phyloP scores from a whole-genome alignment of 768 basidiomycete genomes.

The Lentinus tigrinus region DNA sequence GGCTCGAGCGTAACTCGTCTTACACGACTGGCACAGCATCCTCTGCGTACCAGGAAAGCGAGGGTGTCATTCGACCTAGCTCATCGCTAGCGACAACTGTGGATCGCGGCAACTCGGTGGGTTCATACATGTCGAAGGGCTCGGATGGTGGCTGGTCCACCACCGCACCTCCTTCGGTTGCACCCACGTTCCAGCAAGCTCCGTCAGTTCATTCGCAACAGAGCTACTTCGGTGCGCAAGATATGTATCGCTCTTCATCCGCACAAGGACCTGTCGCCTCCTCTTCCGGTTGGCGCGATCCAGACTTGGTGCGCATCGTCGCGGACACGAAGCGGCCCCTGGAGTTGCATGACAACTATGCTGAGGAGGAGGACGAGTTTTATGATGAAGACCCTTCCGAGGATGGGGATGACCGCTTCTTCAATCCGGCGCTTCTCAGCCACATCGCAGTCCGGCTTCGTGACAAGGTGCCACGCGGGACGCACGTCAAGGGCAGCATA shows the following conservation, averaged over 20 bases:
- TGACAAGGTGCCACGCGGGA: constrained; percentile 85
- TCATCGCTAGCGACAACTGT: constrained; percentile 27
- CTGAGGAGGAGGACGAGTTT: constrained; percentile 49
- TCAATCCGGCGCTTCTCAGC: constrained; percentile 84
- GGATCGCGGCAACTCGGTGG: constrained; percentile 30
- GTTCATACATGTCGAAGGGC: constrained; percentile 26
- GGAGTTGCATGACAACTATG: constrained; percentile 45
- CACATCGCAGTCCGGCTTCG: constrained; percentile 87
- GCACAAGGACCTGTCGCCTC: constrained; percentile 21
- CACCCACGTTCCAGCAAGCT: constrained; percentile 17
- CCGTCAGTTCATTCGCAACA: not conserved
- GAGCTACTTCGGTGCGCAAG: constrained; percentile 24
- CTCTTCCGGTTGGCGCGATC: constrained; percentile 23
- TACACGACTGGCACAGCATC: constrained; percentile 15
- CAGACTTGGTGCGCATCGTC: constrained; percentile 27
- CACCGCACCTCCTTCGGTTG: constrained; percentile 11
- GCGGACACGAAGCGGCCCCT: constrained; percentile 37
- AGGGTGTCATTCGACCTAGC: not conserved
- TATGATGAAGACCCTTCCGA: constrained; percentile 51
- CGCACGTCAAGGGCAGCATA: constrained; percentile 90
- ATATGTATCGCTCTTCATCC: constrained; percentile 33
- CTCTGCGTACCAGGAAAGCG: constrained; percentile 17
- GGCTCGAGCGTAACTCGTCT: constrained; percentile 21
- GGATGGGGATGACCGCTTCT: constrained; percentile 68
- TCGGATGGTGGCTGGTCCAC: constrained; percentile 21